Evolutionary conservation across 139 green algal genomes (phyloP), one percentile per base, ranked within the genome.

Genomic region (Picochlorum sp.): DNA sequence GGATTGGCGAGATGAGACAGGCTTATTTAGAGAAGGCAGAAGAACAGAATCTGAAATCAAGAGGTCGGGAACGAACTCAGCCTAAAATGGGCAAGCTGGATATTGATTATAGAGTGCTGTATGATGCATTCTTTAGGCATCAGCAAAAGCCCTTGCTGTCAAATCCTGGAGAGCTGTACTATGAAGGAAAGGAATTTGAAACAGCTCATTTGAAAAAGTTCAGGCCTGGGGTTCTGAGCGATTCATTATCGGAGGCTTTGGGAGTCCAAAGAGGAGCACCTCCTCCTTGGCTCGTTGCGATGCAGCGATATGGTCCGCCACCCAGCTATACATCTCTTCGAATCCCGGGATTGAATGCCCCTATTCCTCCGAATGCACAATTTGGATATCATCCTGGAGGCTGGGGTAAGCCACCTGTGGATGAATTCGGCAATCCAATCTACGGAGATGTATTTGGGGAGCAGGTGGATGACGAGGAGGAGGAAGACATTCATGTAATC

Each of bases 61-160:
- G 85, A 81, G 75, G 57, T 4, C 73, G 81, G 30, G 83, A 90
- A 49, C 68, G 79, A 20, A 91, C 93, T 79, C 79, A 83, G 67
- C 86, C 88, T 30, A 97, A 96, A 72, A 89, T 96, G 75, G 89
- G 88, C 37, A 94, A 93, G 79, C 88, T 98, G 77, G 89, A 97
- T 83, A 97, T 98, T 23, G 92, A 97, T 73, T 98, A 98, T 74
- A 85, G 91, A 77, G 82, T 98, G 23, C 77, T 98, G 54, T 88
- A 98, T 73, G 94, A 98, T 71, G 94, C 94, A 2, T 99, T 99
- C 72, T 99, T 99, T 83, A 95, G 94, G 82, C 84, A 96, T 77
- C 90, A 97, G 78, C 95, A 82, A 30, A 92, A 92, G 67, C 94
- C 94, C n/a, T 82, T 82, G 66, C 77, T 99, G 59, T 85, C 73